Base-by-base conservation (phyloP, 148 eudicot species). In the Simmondsia chinensis region DNA sequence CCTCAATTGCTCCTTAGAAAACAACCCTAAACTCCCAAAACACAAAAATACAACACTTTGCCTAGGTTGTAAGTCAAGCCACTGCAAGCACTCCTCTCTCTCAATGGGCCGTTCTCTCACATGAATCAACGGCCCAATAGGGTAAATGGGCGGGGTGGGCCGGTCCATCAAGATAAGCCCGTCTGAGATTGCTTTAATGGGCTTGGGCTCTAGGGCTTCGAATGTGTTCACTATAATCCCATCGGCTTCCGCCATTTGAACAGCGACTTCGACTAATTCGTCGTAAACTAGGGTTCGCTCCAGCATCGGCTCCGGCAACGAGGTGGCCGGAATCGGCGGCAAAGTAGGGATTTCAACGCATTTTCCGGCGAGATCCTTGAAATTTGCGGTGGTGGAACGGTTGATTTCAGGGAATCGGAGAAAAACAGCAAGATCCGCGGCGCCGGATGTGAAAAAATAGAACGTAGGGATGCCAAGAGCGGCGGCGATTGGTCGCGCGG, bases 1-100 rank as follows among this genome's bases (percentile, higher is more conserved):
- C 29, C n/a, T 13, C 39, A 68, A 5, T 38, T 82, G 91, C 21
- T 63, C 60, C 20, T 6, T 26, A 0, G 63, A 48, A 18, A 77
- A 72, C 34, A 60, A 6, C 0, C 81, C 76, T 37, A 53, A 19
- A 25, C 79, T 76, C n/a, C 82, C 79, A 21, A 75, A 80, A 20
- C 82, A 68, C 20, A 80, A 46, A 46, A 54, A 80, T 11, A 80
- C 69, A 0, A 80, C 82, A 14, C 76, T 75, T 23, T 16, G 20
- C 4, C 54, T 69, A 2, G 82, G 79, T 9, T 72, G 82, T 4
- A 33, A 41, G 37, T 76, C 67, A 0, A 80, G 70, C 87, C 82
- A 80, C 0, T 7, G 20, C 20, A 80, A 25, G 50, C 83, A 81
- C 29, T 58, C 80, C 3, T 72, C 57, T 11, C 23, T 38, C 1